Evolutionary conservation across 1,139 yeast species (phyloP).

Genomic region (Geotrichum carabidarum): DNA sequence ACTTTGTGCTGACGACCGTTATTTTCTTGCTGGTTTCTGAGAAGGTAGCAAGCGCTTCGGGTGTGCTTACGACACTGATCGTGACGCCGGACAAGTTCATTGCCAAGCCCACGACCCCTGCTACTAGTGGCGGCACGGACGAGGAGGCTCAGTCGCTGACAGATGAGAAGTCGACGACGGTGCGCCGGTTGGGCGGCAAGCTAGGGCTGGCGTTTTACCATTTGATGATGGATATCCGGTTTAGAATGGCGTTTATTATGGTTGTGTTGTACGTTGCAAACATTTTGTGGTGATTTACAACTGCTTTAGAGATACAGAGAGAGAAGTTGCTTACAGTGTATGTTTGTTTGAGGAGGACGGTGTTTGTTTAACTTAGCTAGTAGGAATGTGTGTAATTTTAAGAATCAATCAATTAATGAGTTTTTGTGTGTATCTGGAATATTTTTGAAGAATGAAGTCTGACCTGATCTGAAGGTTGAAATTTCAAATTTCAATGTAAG

Average conservation of each 20-base stretch:
- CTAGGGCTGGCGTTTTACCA: conserved; percentile 1
- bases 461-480: too few relatives aligned
- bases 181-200: conserved; percentile 14
- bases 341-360: too few relatives aligned
- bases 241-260: conserved; percentile 12
- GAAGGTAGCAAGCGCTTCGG: conserved; percentile 18
- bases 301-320: too few relatives aligned
- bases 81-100: conserved; percentile 18
- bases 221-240: conserved; percentile 5
- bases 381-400: too few relatives aligned
- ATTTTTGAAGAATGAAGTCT: too few relatives aligned
- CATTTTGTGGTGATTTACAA: conserved; percentile 9
- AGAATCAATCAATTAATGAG: too few relatives aligned
- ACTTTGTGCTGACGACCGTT: conserved; percentile 15
- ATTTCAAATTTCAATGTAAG: too few relatives aligned
- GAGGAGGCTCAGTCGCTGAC: neutral
- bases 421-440: too few relatives aligned
- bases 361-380: too few relatives aligned
- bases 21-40: conserved; percentile 18
- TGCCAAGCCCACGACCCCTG: neutral
- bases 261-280: conserved; percentile 7
- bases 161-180: neutral
- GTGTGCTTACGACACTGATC: conserved; percentile 17
- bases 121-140: neutral
- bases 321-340: too few relatives aligned